Percentiles rank a stretch among this genome's conserved stretches.
phyloP scores from a whole-genome alignment of 345 rosid genomes.

The Geranium brycei region DNA sequence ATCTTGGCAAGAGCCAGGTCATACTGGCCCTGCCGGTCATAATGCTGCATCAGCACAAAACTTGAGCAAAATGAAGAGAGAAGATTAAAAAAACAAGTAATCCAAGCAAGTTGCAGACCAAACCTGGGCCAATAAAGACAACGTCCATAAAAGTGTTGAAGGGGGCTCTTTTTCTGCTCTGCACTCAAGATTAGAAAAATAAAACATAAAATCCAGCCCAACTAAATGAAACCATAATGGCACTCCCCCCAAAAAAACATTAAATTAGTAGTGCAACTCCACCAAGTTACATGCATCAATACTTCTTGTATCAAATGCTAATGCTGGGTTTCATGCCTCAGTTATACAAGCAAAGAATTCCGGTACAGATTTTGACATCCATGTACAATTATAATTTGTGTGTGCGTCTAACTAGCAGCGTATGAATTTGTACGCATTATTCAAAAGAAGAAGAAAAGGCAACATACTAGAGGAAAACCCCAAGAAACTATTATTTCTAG shows the following conservation, averaged over 20 bases:
- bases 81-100: slow-evolving; percentile 8
- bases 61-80: slow-evolving; percentile 8
- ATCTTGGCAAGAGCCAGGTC: slow-evolving; percentile 66
- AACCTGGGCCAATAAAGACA: slow-evolving; percentile 97
- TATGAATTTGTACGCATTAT: no score
- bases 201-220: background rate
- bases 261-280: no score
- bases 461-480: no score
- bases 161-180: slow-evolving; percentile 89
- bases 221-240: no score
- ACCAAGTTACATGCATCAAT: background rate
- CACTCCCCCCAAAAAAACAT: background rate
- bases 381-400: background rate
- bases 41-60: slow-evolving; percentile 58
- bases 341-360: background rate
- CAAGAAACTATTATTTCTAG: no score
- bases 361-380: background rate
- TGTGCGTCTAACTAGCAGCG: no score
- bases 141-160: slow-evolving; percentile 80
- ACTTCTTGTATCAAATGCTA: background rate
- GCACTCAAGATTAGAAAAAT: slow-evolving; percentile 18
- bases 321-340: background rate
- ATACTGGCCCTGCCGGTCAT: slow-evolving; percentile 81
- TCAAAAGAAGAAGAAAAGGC: no score
- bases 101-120: slow-evolving; percentile 9